These are phyloP conservation scores for Gardenia jasminoides DNA, from an alignment of 257 asterid genomes.

Conservation along the genomic window DNA sequence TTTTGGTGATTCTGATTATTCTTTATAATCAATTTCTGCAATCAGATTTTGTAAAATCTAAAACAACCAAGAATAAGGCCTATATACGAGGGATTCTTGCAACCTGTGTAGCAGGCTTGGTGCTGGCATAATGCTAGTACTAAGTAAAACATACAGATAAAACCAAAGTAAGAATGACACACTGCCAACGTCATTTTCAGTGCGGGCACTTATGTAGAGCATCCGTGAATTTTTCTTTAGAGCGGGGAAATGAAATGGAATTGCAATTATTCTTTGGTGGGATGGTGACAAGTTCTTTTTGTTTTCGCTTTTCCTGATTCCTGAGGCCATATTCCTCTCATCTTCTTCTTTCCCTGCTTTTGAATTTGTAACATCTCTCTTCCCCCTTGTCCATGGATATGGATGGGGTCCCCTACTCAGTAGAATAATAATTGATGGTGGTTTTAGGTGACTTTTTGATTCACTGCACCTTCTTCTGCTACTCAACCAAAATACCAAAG, in stretches of 20 bases:
- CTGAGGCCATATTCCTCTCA: constrained; percentile 48
- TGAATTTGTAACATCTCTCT: constrained; percentile 38
- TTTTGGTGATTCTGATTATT: too few relatives aligned
- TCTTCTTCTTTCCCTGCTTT: constrained; percentile 31
- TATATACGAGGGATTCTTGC: too few relatives aligned
- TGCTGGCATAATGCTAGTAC: neutral
- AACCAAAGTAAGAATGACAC: constrained; percentile 29
- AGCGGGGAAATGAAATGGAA: constrained; percentile 23
- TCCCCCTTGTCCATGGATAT: constrained; percentile 7
- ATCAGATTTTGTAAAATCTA: too few relatives aligned
- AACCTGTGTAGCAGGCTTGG: neutral
- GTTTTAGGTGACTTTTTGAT: constrained; percentile 44
- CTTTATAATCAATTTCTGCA: too few relatives aligned
- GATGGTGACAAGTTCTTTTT: constrained; percentile 63
- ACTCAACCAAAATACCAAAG: constrained; percentile 33
- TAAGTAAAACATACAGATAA: neutral
- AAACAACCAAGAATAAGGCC: too few relatives aligned
- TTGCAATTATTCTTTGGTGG: constrained; percentile 42
- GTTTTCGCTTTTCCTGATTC: constrained; percentile 58
- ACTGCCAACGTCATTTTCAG: constrained; percentile 35
- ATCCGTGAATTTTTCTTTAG: constrained; percentile 16
- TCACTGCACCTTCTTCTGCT: constrained; percentile 35
- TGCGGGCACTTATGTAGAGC: constrained; percentile 14
- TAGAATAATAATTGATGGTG: constrained; percentile 54
- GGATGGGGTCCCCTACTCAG: constrained; percentile 36